A percentile compares a stretch with the other conserved stretches of the same genome.
These are phyloP conservation scores for Malus sieversii DNA, from an alignment of 306 rosid species.

Conservation along the genomic window DNA sequence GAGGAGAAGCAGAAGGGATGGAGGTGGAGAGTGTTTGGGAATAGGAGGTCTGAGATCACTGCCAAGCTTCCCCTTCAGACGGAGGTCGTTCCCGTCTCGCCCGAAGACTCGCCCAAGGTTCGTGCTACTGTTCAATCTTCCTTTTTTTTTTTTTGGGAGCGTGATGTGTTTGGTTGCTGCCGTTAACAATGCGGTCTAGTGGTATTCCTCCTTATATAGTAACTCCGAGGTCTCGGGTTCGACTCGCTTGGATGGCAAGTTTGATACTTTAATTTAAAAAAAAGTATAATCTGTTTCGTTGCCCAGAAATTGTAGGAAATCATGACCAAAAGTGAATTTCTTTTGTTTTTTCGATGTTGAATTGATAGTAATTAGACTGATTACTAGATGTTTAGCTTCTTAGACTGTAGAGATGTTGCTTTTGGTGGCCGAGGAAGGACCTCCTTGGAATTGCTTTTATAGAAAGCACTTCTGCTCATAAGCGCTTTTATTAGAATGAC, in stretches of 20 bases:
- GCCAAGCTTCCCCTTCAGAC: conserved; percentile 50
- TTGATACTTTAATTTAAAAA: neutral
- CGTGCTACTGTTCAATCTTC: neutral
- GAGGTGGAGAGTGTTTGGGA: neutral
- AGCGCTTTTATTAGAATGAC: neutral
- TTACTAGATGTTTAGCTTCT: neutral
- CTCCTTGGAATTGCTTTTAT: neutral
- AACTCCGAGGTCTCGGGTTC: neutral
- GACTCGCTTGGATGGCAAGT: neutral
- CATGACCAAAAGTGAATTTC: neutral
- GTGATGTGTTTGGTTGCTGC: neutral
- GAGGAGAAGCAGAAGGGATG: neutral
- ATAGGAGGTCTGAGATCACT: conserved; percentile 24
- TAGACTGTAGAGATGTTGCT: neutral
- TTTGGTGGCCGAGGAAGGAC: too few species aligned
- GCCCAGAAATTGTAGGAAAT: neutral
- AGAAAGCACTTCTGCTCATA: neutral
- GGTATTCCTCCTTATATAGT: neutral
- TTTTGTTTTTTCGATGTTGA: neutral
- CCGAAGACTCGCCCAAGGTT: conserved; percentile 69
- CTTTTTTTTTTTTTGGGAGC: neutral
- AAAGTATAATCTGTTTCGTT: neutral
- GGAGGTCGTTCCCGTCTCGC: conserved; percentile 65
- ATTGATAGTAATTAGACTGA: neutral
- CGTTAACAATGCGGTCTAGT: neutral